Conservation (phyloP, 108 stramenopile genomes). For the Bacterosira constricta region DNA sequence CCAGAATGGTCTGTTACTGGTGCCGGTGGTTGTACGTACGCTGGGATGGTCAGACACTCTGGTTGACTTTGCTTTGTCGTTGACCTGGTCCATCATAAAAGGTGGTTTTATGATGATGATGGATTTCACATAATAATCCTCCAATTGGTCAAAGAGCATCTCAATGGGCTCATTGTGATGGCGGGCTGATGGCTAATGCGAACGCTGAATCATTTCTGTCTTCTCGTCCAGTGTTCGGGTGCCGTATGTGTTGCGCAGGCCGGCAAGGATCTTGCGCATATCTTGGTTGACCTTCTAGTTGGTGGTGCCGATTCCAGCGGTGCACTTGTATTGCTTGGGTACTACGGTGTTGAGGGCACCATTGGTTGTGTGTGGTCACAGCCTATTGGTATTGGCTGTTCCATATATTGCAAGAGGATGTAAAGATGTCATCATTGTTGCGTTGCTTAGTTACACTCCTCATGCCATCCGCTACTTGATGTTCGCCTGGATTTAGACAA, state of each 20-base stretch:
- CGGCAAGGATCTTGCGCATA: no score
- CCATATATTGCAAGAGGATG: no score
- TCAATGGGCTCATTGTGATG: constrained; percentile 14
- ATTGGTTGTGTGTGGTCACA: not conserved
- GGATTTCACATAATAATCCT: constrained; percentile 1
- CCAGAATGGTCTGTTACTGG: no score
- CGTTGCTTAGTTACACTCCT: no score
- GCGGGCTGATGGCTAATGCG: not conserved
- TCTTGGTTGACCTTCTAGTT: not conserved
- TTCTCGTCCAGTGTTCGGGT: not conserved
- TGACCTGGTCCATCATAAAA: constrained; percentile 3
- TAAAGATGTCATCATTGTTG: no score
- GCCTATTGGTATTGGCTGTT: no score
- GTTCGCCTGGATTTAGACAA: no score
- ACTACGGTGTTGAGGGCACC: constrained; percentile 1
- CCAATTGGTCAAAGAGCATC: constrained; percentile 3
- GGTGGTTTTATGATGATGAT: constrained; percentile 2
- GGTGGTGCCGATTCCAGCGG: no score
- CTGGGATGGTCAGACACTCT: no score
- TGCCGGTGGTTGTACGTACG: no score
- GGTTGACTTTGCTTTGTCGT: constrained; percentile 5
- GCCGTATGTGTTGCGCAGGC: no score
- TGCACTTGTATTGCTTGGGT: not conserved
- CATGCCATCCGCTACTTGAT: no score
- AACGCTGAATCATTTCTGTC: not conserved